These are phyloP conservation scores for Kalmanozyma brasiliensis DNA, from an alignment of 1,284 basidiomycete genomes.

Conservation along the genomic window DNA sequence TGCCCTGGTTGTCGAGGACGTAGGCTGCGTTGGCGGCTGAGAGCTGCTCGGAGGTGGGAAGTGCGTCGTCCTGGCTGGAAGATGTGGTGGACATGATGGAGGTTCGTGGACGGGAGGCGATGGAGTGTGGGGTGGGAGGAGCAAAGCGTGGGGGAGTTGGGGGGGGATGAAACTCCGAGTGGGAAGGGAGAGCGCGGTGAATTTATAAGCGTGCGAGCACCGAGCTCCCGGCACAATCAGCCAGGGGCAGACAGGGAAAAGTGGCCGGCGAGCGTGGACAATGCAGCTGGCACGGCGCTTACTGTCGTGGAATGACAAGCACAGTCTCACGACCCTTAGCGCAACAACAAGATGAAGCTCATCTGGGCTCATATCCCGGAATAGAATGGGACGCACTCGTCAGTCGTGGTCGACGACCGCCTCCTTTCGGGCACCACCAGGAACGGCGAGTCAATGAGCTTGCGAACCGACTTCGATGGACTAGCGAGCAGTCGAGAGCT, in stretches of 20 bases:
- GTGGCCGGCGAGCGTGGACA: too few species aligned
- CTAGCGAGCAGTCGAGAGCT: background rate
- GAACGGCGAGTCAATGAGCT: too few species aligned
- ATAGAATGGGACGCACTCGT: too few species aligned
- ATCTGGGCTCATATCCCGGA: too few species aligned
- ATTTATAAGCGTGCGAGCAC: background rate
- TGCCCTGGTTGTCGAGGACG: conserved; percentile 16
- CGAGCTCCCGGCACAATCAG: too few species aligned
- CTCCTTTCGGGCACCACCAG: too few species aligned
- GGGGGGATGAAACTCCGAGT: too few species aligned
- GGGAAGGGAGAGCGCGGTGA: background rate
- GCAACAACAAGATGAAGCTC: too few species aligned
- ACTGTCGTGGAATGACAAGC: too few species aligned
- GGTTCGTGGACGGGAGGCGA: background rate
- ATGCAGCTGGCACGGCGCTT: too few species aligned
- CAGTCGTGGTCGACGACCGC: too few species aligned
- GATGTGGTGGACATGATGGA: conserved; percentile 19
- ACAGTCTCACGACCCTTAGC: too few species aligned
- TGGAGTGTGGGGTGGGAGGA: background rate
- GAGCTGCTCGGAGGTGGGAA: conserved; percentile 27
- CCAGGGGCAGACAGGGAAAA: background rate
- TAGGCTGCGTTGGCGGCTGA: conserved; percentile 20
- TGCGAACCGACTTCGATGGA: background rate
- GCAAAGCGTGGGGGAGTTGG: background rate
- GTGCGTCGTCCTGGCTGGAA: conserved; percentile 17